phyloP scores from a whole-genome alignment of 352 stramenopile species.

The Stephanocyclus meneghinianus region DNA sequence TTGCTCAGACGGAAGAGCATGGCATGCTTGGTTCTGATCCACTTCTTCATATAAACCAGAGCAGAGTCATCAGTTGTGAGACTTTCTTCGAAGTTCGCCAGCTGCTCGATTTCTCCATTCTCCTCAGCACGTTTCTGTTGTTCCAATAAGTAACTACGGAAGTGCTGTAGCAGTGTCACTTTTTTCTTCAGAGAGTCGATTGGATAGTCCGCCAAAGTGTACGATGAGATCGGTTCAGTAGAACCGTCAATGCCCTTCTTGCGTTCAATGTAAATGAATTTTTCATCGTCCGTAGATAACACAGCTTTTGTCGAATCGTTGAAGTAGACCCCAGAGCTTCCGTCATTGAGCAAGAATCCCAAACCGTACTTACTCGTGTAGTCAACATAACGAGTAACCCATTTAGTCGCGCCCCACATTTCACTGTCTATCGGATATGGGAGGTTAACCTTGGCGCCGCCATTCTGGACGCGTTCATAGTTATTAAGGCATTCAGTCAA shows the following conservation, averaged over 20 bases:
- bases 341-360: slow-evolving; percentile 95
- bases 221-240: slow-evolving; percentile 46
- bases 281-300: slow-evolving; percentile 85
- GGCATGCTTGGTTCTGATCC: slow-evolving; percentile 96
- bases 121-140: slow-evolving; percentile 77
- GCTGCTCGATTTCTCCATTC: slow-evolving; percentile 29
- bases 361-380: slow-evolving; percentile 99
- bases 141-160: slow-evolving; percentile 95
- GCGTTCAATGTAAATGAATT: slow-evolving; percentile 95
- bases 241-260: slow-evolving; percentile 45
- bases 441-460: slow-evolving; percentile 40
- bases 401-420: slow-evolving; percentile 83
- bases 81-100: slow-evolving; percentile 39
- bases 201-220: slow-evolving; percentile 85
- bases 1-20: slow-evolving; percentile 97
- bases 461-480: slow-evolving; percentile 51
- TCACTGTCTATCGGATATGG: slow-evolving; percentile 25
- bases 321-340: slow-evolving; percentile 93
- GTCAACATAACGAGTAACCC: slow-evolving; percentile 96
- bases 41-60: slow-evolving; percentile 97
- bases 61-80: slow-evolving; percentile 25
- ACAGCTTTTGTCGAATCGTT: slow-evolving; percentile 99
- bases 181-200: slow-evolving; percentile 91
- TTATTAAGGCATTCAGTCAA: slow-evolving; percentile 58
- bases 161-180: slow-evolving; percentile 96